phyloP scores from a whole-genome alignment of 2,329 filamentous ascomycete species.

The Microsporum canis region DNA sequence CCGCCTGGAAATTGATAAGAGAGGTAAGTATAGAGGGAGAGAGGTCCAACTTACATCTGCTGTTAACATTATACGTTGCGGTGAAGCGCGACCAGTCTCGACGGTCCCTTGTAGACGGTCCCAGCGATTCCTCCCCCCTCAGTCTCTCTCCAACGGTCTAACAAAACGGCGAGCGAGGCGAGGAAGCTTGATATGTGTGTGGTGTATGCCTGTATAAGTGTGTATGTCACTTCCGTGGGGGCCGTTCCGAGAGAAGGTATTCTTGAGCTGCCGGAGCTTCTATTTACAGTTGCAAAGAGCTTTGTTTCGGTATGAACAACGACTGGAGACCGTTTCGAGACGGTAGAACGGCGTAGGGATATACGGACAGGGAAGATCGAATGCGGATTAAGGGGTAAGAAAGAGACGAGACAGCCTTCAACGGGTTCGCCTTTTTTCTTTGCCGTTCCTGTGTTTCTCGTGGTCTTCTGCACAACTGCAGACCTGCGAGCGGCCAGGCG shows the following conservation, averaged over 20 bases:
- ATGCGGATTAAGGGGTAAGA: neutral
- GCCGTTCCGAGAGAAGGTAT: neutral
- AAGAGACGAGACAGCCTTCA: neutral
- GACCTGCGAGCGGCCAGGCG: neutral
- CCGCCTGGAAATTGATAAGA: constrained; percentile 11
- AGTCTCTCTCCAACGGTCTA: neutral
- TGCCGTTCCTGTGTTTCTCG: neutral
- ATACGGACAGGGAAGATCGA: neutral
- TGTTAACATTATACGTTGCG: constrained; percentile 25
- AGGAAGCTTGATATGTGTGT: neutral
- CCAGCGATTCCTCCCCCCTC: neutral
- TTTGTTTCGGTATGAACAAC: neutral
- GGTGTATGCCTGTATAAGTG: neutral
- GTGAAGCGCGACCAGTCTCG: constrained; percentile 9
- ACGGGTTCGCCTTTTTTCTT: neutral
- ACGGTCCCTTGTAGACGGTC: neutral
- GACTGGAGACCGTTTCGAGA: neutral
- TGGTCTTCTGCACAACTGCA: neutral
- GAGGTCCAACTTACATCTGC: constrained; percentile 26
- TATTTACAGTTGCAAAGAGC: neutral
- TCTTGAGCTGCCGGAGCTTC: neutral
- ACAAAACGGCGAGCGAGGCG: neutral
- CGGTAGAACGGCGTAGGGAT: neutral
- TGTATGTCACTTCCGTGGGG: neutral
- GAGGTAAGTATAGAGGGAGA: neutral